These are phyloP conservation scores for Lactarius vividus DNA, from an alignment of 768 basidiomycete species.

Conservation along the genomic window DNA sequence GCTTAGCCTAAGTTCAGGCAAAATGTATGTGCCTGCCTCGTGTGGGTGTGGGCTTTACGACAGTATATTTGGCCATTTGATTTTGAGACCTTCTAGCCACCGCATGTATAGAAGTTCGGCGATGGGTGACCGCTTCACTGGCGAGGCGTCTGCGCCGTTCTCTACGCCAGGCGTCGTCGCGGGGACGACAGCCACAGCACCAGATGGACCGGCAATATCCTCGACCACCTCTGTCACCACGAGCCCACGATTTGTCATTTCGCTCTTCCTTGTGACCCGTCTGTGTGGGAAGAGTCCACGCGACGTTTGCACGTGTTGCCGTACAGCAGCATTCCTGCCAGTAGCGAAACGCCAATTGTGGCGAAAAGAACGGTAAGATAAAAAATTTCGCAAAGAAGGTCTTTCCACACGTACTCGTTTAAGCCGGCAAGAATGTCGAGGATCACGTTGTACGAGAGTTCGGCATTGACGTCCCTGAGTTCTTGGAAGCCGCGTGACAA, in stretches of 20 bases:
- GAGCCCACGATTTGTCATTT: constrained; percentile 81
- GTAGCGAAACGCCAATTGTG: constrained; percentile 10
- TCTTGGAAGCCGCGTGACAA: constrained; percentile 87
- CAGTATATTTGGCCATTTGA: constrained; percentile 83
- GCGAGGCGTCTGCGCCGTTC: constrained; percentile 28
- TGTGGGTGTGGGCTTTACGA: constrained; percentile 27
- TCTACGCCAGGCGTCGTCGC: constrained; percentile 42
- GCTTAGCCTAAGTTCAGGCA: background rate
- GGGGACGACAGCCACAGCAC: constrained; percentile 25
- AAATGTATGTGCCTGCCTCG: background rate
- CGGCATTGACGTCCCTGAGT: constrained; percentile 76
- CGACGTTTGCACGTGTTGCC: constrained; percentile 80
- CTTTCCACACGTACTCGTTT: constrained; percentile 66
- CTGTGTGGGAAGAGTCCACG: constrained; percentile 78
- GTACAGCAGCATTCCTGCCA: constrained; percentile 69
- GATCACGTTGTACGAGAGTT: constrained; percentile 82
- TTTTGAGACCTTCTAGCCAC: constrained; percentile 88
- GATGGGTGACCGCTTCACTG: constrained; percentile 75
- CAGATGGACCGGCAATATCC: constrained; percentile 33
- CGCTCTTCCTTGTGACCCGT: constrained; percentile 73
- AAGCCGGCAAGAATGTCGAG: constrained; percentile 88
- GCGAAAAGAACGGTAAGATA: background rate
- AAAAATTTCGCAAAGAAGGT: background rate
- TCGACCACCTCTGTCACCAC: constrained; percentile 84
- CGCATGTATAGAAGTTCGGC: constrained; percentile 96